phyloP scores from a whole-genome alignment of 192 early-diverging fungal species.

The Gorgonomyces haynaldii region DNA sequence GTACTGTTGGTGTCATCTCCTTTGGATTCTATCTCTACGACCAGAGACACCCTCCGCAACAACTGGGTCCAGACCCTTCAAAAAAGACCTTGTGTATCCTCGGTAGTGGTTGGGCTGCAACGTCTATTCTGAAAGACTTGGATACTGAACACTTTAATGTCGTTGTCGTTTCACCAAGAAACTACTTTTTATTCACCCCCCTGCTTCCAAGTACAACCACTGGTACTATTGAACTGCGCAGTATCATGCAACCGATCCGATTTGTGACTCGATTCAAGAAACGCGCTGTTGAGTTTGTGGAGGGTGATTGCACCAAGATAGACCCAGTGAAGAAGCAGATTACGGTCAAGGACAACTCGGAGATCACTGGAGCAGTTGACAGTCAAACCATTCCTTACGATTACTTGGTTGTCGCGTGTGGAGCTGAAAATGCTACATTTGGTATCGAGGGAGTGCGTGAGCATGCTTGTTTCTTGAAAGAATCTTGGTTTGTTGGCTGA shows the following conservation, averaged over 20 bases:
- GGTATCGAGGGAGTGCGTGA: constrained; percentile 66
- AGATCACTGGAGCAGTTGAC: constrained; percentile 49
- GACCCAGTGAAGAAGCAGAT: constrained; percentile 71
- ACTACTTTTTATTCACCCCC: constrained; percentile 73
- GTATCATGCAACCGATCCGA: constrained; percentile 78
- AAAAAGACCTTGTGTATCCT: constrained; percentile 42
- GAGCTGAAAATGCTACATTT: constrained; percentile 71
- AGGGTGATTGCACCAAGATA: constrained; percentile 83
- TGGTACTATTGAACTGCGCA: constrained; percentile 78
- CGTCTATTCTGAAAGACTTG: constrained; percentile 56
- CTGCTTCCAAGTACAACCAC: constrained; percentile 49
- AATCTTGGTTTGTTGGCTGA: constrained; percentile 29
- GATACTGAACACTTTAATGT: constrained; percentile 74
- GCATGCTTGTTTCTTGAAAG: constrained; percentile 67
- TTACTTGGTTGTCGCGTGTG: constrained; percentile 65
- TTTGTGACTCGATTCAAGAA: constrained; percentile 80
- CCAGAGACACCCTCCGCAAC: constrained; percentile 27
- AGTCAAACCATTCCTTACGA: constrained; percentile 56
- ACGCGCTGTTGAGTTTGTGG: constrained; percentile 73
- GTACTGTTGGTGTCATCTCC: neutral
- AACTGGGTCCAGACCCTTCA: constrained; percentile 34
- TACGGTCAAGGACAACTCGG: constrained; percentile 63
- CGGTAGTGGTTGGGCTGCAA: constrained; percentile 34
- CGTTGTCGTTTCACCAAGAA: constrained; percentile 63
- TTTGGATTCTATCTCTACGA: constrained; percentile 17